Conservation (phyloP, 2,329 filamentous ascomycete genomes). For the Venturia pyrina region DNA sequence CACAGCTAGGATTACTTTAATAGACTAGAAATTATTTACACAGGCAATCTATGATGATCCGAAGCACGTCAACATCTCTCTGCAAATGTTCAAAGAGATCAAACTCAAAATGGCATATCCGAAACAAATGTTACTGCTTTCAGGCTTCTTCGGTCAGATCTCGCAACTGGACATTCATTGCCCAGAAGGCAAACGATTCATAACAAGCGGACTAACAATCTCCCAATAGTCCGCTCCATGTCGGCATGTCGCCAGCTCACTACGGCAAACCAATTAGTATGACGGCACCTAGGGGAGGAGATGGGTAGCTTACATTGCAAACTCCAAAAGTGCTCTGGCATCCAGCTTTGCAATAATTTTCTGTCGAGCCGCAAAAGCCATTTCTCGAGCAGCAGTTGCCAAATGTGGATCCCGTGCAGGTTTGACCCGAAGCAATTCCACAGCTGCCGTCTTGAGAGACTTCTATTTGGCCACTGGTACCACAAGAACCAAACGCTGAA, state of each 20-base stretch:
- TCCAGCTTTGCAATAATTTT: slow-evolving; percentile 21
- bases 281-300: background rate
- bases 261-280: background rate
- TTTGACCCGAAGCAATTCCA: background rate
- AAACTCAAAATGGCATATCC: background rate
- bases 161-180: background rate
- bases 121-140: background rate
- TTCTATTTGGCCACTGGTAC: background rate
- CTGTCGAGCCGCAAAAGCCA: slow-evolving; percentile 17
- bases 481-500: slow-evolving; percentile 18
- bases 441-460: slow-evolving; percentile 7
- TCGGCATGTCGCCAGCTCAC: background rate
- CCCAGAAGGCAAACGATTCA: background rate
- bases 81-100: background rate
- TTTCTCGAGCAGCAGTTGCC: background rate
- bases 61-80: background rate
- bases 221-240: background rate
- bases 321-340: slow-evolving; percentile 25
- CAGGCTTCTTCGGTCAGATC: background rate
- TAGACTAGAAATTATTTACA: slow-evolving; percentile 1
- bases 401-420: background rate
- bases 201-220: too few relatives aligned
- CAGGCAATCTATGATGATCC: background rate
- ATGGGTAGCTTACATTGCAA: slow-evolving; percentile 15
- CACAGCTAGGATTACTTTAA: background rate